Evolutionary conservation across 202 grass and related monocot genomes (phyloP), one percentile per base, ranked within the genome.

Genomic region (Brachypodium distachyon): DNA sequence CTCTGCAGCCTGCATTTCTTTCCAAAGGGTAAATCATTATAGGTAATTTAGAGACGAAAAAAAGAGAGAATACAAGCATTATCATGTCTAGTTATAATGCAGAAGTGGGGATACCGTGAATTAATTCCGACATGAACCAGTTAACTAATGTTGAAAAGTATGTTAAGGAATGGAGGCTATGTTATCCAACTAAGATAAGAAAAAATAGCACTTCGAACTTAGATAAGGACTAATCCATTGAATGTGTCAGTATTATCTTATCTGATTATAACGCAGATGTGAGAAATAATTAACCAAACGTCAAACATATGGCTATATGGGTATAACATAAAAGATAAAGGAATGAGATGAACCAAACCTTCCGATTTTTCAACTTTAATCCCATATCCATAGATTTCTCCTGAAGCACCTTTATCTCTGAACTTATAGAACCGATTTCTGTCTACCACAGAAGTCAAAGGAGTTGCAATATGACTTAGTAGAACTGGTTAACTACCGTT

Each of bases 401-500:
- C 80, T 98, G 95, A 76, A 98, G 95, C 42, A 84, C 80, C 79
- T 95, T 98, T 90, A 98, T 98, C 70, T 98, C 91, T 64, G 91
- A 98, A 79, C 95, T 98, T 86, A 98, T 92, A 38, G 91, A 98
- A 86, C 95, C 95, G 88, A 98, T 98, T 84, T 98, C 95, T 88
- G 91, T 82, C 95, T 98, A 96, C 66, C 81, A 83, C 75, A 96
- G 60, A 85, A 86, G 59, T 86, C 83, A 82, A 83, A 87, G 85
- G 41, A 66, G 66, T 87, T 74, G 74, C 52, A 72, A 58, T 66
- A 49, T 74, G 77, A 84, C 54, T 76, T 77, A 83, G 67, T 86
- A 70, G 34, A 56, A 47, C 1, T 4, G 1, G 4, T 49, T 16
- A 59, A 70, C 55, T 69, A 49, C 44, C 13, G 58, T n/a, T n/a